Conservation (phyloP, 805 yeast species). For the Priceomyces melissophilus region DNA sequence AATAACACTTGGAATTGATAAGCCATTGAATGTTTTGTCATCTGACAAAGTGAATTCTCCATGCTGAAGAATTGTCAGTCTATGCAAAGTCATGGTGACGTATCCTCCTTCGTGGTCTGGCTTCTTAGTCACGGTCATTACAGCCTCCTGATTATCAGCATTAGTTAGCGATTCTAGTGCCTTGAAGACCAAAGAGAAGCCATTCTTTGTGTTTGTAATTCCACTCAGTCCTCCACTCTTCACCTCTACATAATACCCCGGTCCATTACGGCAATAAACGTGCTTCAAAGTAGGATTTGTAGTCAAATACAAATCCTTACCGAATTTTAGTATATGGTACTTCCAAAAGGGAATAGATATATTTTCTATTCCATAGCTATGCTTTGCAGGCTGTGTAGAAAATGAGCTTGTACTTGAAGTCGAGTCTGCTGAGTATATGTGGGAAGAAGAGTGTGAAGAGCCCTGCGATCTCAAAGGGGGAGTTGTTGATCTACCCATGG, state of each 20-base stretch:
- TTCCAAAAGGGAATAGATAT: slow-evolving; percentile 47
- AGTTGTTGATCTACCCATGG: background rate
- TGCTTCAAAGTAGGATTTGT: slow-evolving; percentile 67
- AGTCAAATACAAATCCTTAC: slow-evolving; percentile 55
- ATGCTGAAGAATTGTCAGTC: slow-evolving; percentile 8
- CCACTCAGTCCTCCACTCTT: background rate
- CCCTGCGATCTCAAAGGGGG: background rate
- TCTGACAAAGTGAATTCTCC: slow-evolving; percentile 7
- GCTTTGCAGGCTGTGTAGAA: background rate
- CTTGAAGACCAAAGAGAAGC: slow-evolving; percentile 25
- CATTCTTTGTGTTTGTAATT: slow-evolving; percentile 9
- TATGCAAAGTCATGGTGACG: slow-evolving; percentile 22
- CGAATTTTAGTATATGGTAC: slow-evolving; percentile 57
- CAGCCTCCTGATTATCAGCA: slow-evolving; percentile 15
- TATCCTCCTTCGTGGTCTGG: slow-evolving; percentile 26
- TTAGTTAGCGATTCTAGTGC: slow-evolving; percentile 14
- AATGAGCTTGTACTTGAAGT: background rate
- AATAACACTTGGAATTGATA: slow-evolving; percentile 22
- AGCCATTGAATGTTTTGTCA: slow-evolving; percentile 18
- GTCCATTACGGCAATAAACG: slow-evolving; percentile 55
- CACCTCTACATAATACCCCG: slow-evolving; percentile 55
- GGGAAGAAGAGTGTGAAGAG: background rate
- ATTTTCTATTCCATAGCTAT: background rate
- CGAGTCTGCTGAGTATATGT: background rate
- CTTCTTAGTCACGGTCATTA: slow-evolving; percentile 25